Evolutionary conservation across 352 stramenopile species (phyloP).

Genomic region (Phytophthora chlamydospora): DNA sequence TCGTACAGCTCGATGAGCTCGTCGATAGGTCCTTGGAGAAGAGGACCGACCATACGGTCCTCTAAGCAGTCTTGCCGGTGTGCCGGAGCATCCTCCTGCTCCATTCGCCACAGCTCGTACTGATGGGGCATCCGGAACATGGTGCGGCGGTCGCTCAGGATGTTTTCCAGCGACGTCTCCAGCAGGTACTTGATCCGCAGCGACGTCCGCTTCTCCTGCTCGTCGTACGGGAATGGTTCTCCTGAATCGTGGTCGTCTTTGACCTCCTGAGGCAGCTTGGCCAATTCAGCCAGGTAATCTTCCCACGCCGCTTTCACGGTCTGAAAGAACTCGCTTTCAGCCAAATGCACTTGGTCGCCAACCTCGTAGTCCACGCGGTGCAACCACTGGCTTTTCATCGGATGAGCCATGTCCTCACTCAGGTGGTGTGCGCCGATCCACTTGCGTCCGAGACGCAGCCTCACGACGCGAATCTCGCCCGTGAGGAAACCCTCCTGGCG

Average conservation of each 20-base stretch:
- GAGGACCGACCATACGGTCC: slow-evolving; percentile 45
- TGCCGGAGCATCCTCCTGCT: slow-evolving; percentile 60
- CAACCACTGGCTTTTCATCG: slow-evolving; percentile 53
- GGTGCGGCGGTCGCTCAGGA: slow-evolving; percentile 55
- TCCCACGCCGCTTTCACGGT: slow-evolving; percentile 58
- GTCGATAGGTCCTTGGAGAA: slow-evolving; percentile 56
- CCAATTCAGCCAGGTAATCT: slow-evolving; percentile 59
- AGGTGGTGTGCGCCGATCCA: slow-evolving; percentile 75
- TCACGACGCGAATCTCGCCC: slow-evolving; percentile 53
- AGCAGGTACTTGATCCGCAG: slow-evolving; percentile 68
- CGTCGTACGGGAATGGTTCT: slow-evolving; percentile 51
- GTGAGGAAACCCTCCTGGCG: slow-evolving; percentile 61
- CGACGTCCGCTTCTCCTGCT: slow-evolving; percentile 60
- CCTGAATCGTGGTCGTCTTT: slow-evolving; percentile 31
- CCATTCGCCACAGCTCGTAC: slow-evolving; percentile 74
- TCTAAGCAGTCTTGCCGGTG: slow-evolving; percentile 45
- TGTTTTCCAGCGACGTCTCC: slow-evolving; percentile 59
- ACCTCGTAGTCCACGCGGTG: slow-evolving; percentile 74
- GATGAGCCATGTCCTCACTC: slow-evolving; percentile 43
- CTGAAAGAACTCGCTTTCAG: slow-evolving; percentile 65
- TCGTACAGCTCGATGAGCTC: slow-evolving; percentile 63
- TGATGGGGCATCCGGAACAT: slow-evolving; percentile 57
- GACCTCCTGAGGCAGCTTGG: slow-evolving; percentile 55
- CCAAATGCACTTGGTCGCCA: slow-evolving; percentile 33
- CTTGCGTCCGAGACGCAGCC: slow-evolving; percentile 61